phyloP scores from a whole-genome alignment of 106 monocot species.

The Acorus calamus region DNA sequence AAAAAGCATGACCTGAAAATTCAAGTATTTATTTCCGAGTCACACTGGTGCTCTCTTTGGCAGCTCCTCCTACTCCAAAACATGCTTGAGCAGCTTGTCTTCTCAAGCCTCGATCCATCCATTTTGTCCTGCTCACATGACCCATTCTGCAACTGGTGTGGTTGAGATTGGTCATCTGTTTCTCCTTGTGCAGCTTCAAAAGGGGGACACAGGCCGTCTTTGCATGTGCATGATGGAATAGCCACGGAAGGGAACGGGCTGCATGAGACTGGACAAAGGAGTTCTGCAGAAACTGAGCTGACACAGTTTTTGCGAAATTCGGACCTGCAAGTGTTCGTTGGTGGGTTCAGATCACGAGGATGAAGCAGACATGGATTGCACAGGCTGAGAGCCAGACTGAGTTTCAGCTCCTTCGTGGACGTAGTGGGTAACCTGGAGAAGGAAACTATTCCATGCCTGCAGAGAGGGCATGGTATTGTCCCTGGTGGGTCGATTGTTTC shows the following conservation, averaged over 20 bases:
- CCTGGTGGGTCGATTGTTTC: conserved; percentile 51
- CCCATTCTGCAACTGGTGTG: conserved; percentile 14
- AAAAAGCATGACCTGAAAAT: neutral
- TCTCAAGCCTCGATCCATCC: conserved; percentile 42
- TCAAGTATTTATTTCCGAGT: conserved; percentile 77
- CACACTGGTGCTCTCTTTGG: conserved; percentile 87
- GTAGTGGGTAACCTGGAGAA: conserved; percentile 39
- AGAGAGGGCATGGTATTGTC: conserved; percentile 86
- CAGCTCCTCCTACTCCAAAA: conserved; percentile 82
- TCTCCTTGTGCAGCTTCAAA: conserved; percentile 24
- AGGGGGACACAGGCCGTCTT: conserved; percentile 26
- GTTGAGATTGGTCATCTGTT: conserved; percentile 27
- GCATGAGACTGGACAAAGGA: conserved; percentile 67
- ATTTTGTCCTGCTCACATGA: conserved; percentile 26
- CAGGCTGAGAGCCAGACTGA: conserved; percentile 39
- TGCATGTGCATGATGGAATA: conserved; percentile 36
- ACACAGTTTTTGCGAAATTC: conserved; percentile 37
- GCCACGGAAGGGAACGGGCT: conserved; percentile 61
- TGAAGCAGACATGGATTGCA: conserved; percentile 75
- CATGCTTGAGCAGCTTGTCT: conserved; percentile 60
- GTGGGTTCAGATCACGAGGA: conserved; percentile 14
- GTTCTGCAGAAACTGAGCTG: conserved; percentile 32
- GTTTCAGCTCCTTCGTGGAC: conserved; percentile 37
- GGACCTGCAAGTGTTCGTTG: conserved; percentile 10
- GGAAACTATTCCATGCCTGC: conserved; percentile 67